Evolutionary conservation across 495 filamentous ascomycete species (phyloP), one percentile per base, ranked within the genome.

Genomic region (Aspergillus kassunensis): DNA sequence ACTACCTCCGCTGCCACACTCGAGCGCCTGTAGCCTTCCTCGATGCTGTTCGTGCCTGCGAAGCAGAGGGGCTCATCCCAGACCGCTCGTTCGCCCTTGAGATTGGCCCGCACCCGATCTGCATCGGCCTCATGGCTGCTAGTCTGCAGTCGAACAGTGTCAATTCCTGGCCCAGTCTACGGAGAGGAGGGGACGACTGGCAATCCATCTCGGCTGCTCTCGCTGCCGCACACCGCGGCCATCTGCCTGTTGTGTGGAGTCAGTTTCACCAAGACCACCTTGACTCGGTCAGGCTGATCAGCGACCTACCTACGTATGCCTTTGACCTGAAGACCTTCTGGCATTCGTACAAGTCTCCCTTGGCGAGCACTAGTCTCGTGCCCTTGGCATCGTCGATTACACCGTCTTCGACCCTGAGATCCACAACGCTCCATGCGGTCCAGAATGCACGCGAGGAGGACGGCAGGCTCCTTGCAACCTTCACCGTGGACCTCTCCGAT

Each of bases 101-200:
- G 41, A 61, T 74, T 41, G 71, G 71, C 1, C 53, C 65, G 3
- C 70, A 72, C 49, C 65, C 70, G 0, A 51, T 67, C 24, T 66
- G 58, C 39, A 35, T 25, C 9, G 50, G 44, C 9, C 36, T 73
- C n/a, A n/a, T n/a, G n/a, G n/a, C n/a, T n/a, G n/a, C n/a, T n/a
- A n/a, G n/a, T n/a, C n/a, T n/a, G n/a, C n/a, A n/a, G n/a, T n/a
- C n/a, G n/a, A n/a, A n/a, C n/a, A n/a, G n/a, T n/a, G n/a, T n/a
- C n/a, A n/a, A n/a, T n/a, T n/a, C n/a, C n/a, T n/a, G n/a, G n/a
- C n/a, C n/a, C n/a, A n/a, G n/a, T n/a, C n/a, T n/a, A n/a, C n/a
- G n/a, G n/a, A n/a, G n/a, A n/a, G n/a, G n/a, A n/a, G n/a, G n/a
- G n/a, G n/a, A n/a, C n/a, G n/a, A n/a, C n/a, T n/a, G n/a, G n/a